Conservation (phyloP, 352 stramenopile species). For the Phytopythium helicoides region DNA sequence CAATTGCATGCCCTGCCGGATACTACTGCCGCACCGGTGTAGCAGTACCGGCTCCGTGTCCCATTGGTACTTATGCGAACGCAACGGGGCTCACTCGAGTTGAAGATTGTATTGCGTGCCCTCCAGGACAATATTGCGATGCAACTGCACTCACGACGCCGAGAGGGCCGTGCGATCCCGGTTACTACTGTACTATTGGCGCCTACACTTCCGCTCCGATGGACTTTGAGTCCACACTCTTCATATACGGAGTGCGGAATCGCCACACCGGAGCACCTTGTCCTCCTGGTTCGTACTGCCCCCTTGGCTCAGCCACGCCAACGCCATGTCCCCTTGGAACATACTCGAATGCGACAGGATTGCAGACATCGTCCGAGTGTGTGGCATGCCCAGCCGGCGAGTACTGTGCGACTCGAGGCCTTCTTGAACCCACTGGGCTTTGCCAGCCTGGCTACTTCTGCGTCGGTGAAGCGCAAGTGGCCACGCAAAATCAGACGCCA, state of each 20-base stretch:
- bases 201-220: slow-evolving; percentile 90
- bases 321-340: slow-evolving; percentile 72
- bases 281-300: slow-evolving; percentile 67
- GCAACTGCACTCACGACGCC: slow-evolving; percentile 71
- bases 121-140: slow-evolving; percentile 92
- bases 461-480: slow-evolving; percentile 40
- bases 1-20: slow-evolving; percentile 66
- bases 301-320: slow-evolving; percentile 51
- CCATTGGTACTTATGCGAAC: slow-evolving; percentile 90
- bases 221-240: slow-evolving; percentile 64
- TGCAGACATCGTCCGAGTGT: slow-evolving; percentile 74
- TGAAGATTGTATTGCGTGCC: slow-evolving; percentile 85
- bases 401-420: slow-evolving; percentile 73
- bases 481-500: slow-evolving; percentile 55
- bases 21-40: slow-evolving; percentile 89
- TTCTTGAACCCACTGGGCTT: slow-evolving; percentile 59
- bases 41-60: slow-evolving; percentile 75
- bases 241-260: slow-evolving; percentile 46
- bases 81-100: slow-evolving; percentile 63
- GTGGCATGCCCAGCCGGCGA: slow-evolving; percentile 68
- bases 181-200: slow-evolving; percentile 90
- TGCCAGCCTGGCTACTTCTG: slow-evolving; percentile 87
- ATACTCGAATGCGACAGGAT: slow-evolving; percentile 69
- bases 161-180: slow-evolving; percentile 76
- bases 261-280: slow-evolving; percentile 67